These are phyloP conservation scores for Dendrobium nobile DNA, from an alignment of 106 monocot genomes.

Conservation along the genomic window DNA sequence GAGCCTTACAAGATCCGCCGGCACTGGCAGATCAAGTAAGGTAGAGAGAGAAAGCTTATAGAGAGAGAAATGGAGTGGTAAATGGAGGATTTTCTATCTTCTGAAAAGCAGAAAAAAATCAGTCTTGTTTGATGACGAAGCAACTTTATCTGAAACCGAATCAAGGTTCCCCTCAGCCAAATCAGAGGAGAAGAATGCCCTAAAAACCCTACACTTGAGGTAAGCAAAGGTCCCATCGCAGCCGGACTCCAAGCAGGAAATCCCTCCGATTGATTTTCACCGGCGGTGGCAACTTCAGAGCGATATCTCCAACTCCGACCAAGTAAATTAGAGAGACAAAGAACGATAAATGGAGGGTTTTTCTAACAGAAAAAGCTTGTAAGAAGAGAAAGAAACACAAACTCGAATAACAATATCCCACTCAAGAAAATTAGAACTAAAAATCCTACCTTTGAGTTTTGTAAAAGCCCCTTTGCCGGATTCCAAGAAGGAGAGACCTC, in stretches of 20 bases:
- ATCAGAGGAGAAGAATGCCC: background rate
- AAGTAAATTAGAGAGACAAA: background rate
- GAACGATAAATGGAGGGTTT: no score
- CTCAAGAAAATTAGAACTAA: background rate
- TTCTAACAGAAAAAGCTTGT: no score
- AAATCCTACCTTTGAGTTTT: slow-evolving; percentile 11
- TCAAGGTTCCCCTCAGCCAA: no score
- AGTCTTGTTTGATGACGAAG: background rate
- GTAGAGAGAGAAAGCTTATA: no score
- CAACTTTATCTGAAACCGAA: background rate
- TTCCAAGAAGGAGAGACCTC: slow-evolving; percentile 23
- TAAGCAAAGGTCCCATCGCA: background rate
- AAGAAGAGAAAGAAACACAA: background rate
- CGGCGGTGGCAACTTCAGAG: background rate
- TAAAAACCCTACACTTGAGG: slow-evolving; percentile 7
- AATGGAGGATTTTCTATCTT: no score
- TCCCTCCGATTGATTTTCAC: background rate
- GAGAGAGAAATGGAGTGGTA: no score
- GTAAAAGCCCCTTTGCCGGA: slow-evolving; percentile 15
- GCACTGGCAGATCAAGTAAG: no score
- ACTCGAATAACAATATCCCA: background rate
- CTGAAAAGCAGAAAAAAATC: no score
- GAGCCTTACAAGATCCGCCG: no score
- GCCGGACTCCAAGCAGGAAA: background rate
- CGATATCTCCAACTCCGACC: background rate